Conservation (phyloP, 805 yeast species). For the Clavispora phyllophila region DNA sequence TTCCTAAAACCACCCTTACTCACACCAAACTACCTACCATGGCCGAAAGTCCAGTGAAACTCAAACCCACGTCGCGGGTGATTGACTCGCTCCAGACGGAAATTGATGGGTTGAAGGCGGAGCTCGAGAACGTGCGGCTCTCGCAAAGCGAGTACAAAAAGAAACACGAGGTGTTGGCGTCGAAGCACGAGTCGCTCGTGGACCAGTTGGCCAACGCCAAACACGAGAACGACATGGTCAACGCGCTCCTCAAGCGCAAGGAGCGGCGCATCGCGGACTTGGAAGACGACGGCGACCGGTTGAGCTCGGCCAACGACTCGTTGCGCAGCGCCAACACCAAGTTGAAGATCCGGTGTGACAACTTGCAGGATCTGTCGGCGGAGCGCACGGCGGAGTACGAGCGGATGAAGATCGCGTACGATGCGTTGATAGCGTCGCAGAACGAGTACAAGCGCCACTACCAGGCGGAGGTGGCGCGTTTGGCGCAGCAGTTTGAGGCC, state of each 20-base stretch:
- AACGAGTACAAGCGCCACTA: slow-evolving; percentile 48
- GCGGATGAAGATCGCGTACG: slow-evolving; percentile 54
- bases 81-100: slow-evolving; percentile 52
- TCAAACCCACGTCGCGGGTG: slow-evolving; percentile 28
- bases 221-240: slow-evolving; percentile 74
- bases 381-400: slow-evolving; percentile 48
- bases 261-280: slow-evolving; percentile 64
- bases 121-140: slow-evolving; percentile 35
- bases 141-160: slow-evolving; percentile 47
- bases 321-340: slow-evolving; percentile 46
- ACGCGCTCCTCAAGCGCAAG: slow-evolving; percentile 62
- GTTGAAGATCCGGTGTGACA: slow-evolving; percentile 45
- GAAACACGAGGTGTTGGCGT: slow-evolving; percentile 42
- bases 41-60: slow-evolving; percentile 19
- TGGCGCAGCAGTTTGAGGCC: slow-evolving; percentile 32
- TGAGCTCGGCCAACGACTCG: slow-evolving; percentile 44
- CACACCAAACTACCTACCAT: slow-evolving; percentile 3
- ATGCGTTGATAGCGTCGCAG: slow-evolving; percentile 49
- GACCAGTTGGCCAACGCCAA: slow-evolving; percentile 67
- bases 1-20: neutral
- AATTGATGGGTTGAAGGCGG: slow-evolving; percentile 40
- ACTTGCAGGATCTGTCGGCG: slow-evolving; percentile 43
- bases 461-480: slow-evolving; percentile 35
- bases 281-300: slow-evolving; percentile 51
- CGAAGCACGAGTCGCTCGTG: slow-evolving; percentile 49